These are phyloP conservation scores for Penicillium sp. DNA, from an alignment of 2,329 filamentous ascomycete species.

Conservation along the genomic window DNA sequence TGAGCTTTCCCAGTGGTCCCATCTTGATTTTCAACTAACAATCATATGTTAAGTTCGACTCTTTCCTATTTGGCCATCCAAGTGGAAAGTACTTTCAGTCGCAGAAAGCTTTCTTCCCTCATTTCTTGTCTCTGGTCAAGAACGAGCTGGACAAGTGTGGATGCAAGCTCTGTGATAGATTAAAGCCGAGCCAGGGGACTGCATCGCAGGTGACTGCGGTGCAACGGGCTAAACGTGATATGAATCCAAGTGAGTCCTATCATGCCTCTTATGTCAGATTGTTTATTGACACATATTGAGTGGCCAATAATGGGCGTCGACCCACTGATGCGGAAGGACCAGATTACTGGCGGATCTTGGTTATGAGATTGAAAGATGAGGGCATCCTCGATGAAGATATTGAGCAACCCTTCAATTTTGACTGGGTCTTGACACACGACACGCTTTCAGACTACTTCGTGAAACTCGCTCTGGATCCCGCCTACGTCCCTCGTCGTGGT, in stretches of 20 bases:
- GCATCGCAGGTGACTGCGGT: slow-evolving; percentile 8
- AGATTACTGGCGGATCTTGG: slow-evolving; percentile 25
- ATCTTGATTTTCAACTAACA: neutral
- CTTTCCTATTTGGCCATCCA: slow-evolving; percentile 59
- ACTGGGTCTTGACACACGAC: slow-evolving; percentile 55
- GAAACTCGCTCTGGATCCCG: slow-evolving; percentile 44
- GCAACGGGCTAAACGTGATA: neutral
- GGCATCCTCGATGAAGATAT: slow-evolving; percentile 47
- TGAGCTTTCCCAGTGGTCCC: slow-evolving; percentile 21
- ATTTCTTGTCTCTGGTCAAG: slow-evolving; percentile 55
- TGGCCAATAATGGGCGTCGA: neutral
- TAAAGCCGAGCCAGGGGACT: slow-evolving; percentile 8
- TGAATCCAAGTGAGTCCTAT: neutral
- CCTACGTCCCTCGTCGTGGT: slow-evolving; percentile 54
- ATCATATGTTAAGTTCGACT: slow-evolving; percentile 44
- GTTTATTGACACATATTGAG: neutral
- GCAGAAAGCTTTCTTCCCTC: slow-evolving; percentile 53
- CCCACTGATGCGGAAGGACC: slow-evolving; percentile 17
- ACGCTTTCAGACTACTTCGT: slow-evolving; percentile 44
- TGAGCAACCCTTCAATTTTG: slow-evolving; percentile 51
- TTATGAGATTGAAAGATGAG: slow-evolving; percentile 48
- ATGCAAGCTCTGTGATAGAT: slow-evolving; percentile 49
- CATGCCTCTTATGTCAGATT: neutral
- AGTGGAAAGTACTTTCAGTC: slow-evolving; percentile 53
- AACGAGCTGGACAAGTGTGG: slow-evolving; percentile 47